phyloP scores from a whole-genome alignment of 257 asterid species.

The Capsicum chinense region DNA sequence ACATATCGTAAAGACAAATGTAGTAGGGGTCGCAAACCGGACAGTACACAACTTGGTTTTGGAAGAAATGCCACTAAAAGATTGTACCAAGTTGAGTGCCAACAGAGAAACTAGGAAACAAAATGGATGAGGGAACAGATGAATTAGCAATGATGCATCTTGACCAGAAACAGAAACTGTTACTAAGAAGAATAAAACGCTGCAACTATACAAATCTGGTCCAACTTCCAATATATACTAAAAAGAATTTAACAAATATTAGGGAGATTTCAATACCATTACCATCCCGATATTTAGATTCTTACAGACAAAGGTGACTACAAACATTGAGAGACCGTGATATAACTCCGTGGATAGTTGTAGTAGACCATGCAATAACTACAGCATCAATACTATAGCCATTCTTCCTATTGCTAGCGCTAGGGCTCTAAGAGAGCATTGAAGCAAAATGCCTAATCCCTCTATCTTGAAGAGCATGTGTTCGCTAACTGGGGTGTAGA shows the following conservation, averaged over 20 bases:
- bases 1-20: background rate
- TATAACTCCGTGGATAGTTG: background rate
- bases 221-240: slow-evolving; percentile 17
- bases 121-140: background rate
- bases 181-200: background rate
- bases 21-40: background rate
- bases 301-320: background rate
- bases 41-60: background rate
- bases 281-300: background rate
- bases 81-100: background rate
- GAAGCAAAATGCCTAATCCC: slow-evolving; percentile 17
- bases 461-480: background rate
- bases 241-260: background rate
- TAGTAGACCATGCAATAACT: slow-evolving; percentile 26
- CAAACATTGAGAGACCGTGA: slow-evolving; percentile 3
- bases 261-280: background rate
- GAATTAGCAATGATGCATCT: slow-evolving; percentile 6
- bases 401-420: slow-evolving; percentile 7
- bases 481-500: background rate
- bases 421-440: slow-evolving; percentile 17
- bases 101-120: background rate
- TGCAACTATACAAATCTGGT: slow-evolving; percentile 13
- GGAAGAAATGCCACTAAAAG: background rate
- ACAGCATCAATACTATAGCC: slow-evolving; percentile 5
- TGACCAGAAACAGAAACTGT: background rate